Evolutionary conservation across 169 alveolate species (phyloP), one percentile per base, ranked within the genome.

Genomic region (Besnoitia besnoiti): DNA sequence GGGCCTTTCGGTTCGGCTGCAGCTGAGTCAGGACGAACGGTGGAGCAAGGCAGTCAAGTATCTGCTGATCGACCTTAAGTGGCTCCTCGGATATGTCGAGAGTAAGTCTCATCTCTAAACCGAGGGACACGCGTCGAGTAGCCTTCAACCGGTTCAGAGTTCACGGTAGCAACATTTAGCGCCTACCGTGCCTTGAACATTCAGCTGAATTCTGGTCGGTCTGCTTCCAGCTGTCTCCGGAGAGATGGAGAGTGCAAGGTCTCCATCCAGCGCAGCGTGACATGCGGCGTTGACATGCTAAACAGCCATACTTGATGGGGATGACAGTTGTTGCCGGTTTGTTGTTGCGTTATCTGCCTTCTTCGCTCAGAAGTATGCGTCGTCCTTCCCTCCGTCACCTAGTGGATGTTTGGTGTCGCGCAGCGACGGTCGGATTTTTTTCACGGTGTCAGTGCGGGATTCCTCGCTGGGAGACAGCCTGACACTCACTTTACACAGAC

Each of bases 11-110:
- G 89, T 94, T 44, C 87, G 94, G 39, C 80, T 94, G 87, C 95
- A 94, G 92, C 79, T 90, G 76, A 94, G 91, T 47, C 94, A 94
- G 67, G 94, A 94, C 47, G 95, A 94, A 44, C 61, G 94, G 85
- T 94, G 95, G 95, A 94, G 94, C 7, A 87, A 91, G 91, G 95
- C 95, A 21, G 85, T 90, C 49, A 94, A 94, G 92, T 91, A 67
- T 55, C 93, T 94, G 30, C 94, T 94, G 47, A 91, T 90, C 40
- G 91, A 94, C 61, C 88, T 94, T 89, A 91, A 94, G 90, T 94
- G 94, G 94, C 90, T 94, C 46, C 85, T 91, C 33, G 93, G 85
- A 27, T 87, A 90, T 82, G 90, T 90, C 39, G 95, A 93, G 51
- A 89, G 93, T 76, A 51, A 73, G 94, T 40, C 44, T 39, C 46